These are phyloP conservation scores for Nicotiana tabacum DNA, from an alignment of 257 asterid genomes.

Conservation along the genomic window DNA sequence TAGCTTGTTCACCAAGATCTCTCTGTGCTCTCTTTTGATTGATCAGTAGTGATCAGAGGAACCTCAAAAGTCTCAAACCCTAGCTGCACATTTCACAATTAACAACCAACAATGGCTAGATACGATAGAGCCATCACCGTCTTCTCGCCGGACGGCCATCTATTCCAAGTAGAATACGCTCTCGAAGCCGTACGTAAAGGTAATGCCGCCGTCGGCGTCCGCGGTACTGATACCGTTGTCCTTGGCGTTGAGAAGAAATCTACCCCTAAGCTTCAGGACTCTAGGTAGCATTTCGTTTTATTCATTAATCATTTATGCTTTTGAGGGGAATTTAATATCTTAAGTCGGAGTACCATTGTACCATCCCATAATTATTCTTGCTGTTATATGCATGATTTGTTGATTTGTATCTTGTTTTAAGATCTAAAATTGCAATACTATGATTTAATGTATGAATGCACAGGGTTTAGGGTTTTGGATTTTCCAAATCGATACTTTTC, in stretches of 20 bases:
- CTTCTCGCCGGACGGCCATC: conserved; percentile 94
- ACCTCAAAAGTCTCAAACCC: neutral
- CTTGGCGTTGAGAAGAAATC: conserved; percentile 96
- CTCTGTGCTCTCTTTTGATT: too few relatives aligned
- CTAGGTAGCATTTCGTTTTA: conserved; percentile 35
- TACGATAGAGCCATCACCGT: conserved; percentile 90
- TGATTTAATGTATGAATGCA: neutral
- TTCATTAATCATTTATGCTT: neutral
- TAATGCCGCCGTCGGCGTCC: conserved; percentile 93
- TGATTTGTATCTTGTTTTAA: neutral
- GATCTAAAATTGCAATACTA: neutral
- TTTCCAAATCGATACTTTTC: neutral
- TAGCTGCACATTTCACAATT: neutral
- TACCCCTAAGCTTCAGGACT: conserved; percentile 91
- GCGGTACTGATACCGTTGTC: conserved; percentile 73
- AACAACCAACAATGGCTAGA: conserved; percentile 50
- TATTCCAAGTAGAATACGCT: conserved; percentile 91
- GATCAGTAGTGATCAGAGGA: neutral
- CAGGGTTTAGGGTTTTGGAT: neutral
- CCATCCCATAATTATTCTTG: too few relatives aligned
- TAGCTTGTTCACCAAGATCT: too few relatives aligned
- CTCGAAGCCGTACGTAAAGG: conserved; percentile 96
- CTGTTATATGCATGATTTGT: neutral
- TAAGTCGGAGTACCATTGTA: too few relatives aligned
- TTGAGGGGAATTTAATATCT: too few relatives aligned